Evolutionary conservation across 257 asterid species (phyloP), one percentile per base, ranked within the genome.

Genomic region (Nicotiana tabacum): DNA sequence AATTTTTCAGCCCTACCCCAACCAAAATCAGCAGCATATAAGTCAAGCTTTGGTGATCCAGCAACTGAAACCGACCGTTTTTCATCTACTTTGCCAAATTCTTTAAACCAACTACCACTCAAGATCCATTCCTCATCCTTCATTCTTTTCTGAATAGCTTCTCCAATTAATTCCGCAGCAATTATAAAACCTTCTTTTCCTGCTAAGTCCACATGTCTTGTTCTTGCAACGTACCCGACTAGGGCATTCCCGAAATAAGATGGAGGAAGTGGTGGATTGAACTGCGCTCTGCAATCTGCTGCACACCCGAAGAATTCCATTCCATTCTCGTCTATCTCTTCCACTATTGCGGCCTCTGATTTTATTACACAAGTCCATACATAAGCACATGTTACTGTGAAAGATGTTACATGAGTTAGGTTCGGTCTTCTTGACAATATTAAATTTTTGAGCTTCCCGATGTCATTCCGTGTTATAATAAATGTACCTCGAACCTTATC

Each of bases 41-140:
- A 65, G 76, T 91, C 87, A 24, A 85, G 80, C 58, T 81, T 88
- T 33, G 95, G 90, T 0, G 92, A 91, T 12, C 93, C 95, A 24
- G 92, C 64, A 2, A 88, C 83, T 27, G 87, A 17, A 8, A 85
- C 13, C 0, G 13, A 0, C 1, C 85, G 51, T 2, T 69, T 65
- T 4, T 0, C 56, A 46, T 17, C 21, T 6, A 6, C 2, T 39
- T 18, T 69, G 10, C 39, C 57, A 0, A 9, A 2, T 13, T 5
- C 32, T 2, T 29, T 8, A 0, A 78, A 11, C 82, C 87, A 82
- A 43, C 64, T 12, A 17, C 33, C 82, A 30, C 33, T 83, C 67
- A 84, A 27, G 5, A 88, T 10, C 48, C 83, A 80, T 3, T 82
- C 84, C 7, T 77, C 56, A 13, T 79, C 70, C 11, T 82, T 58